Conservation (phyloP, 2,329 filamentous ascomycete genomes). For the Catunica adiposa region DNA sequence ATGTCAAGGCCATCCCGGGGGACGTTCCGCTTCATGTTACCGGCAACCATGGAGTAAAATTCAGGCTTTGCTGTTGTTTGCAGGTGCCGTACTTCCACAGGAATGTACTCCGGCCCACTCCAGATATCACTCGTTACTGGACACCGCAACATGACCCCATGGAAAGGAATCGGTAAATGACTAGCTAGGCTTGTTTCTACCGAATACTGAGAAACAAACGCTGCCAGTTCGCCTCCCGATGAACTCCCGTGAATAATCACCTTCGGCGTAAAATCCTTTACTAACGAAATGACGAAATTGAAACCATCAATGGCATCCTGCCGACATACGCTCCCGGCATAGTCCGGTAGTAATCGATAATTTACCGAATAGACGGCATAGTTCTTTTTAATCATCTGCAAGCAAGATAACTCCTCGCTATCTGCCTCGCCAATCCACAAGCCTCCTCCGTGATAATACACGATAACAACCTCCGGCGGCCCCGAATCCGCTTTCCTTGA, state of each 20-base stretch:
- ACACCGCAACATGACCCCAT: slow-evolving; percentile 29
- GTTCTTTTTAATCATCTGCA: slow-evolving; percentile 21
- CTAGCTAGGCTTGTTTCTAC: slow-evolving; percentile 18
- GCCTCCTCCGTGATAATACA: slow-evolving; percentile 35
- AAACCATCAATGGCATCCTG: slow-evolving; percentile 27
- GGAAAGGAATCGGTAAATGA: neutral
- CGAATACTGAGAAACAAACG: slow-evolving; percentile 25
- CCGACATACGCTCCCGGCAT: slow-evolving; percentile 25
- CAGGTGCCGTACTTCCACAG: slow-evolving; percentile 20
- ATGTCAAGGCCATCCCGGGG: slow-evolving; percentile 26
- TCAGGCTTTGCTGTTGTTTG: slow-evolving; percentile 26
- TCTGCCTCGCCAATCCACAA: slow-evolving; percentile 31
- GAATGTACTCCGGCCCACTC: slow-evolving; percentile 23
- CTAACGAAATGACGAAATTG: slow-evolving; percentile 12
- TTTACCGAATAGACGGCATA: slow-evolving; percentile 28
- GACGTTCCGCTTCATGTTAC: slow-evolving; percentile 20
- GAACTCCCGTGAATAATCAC: slow-evolving; percentile 29
- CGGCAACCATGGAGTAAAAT: slow-evolving; percentile 24
- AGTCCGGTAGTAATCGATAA: slow-evolving; percentile 29
- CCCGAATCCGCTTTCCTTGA: slow-evolving; percentile 15
- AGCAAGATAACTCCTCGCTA: slow-evolving; percentile 32
- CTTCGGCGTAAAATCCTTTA: neutral
- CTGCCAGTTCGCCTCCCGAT: slow-evolving; percentile 32
- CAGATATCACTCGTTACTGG: slow-evolving; percentile 32
- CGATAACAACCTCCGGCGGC: slow-evolving; percentile 19